Percentiles rank a stretch among this genome's conserved stretches.
Conservation (phyloP, 305 asterid genomes). For the Rubia peregrina region DNA sequence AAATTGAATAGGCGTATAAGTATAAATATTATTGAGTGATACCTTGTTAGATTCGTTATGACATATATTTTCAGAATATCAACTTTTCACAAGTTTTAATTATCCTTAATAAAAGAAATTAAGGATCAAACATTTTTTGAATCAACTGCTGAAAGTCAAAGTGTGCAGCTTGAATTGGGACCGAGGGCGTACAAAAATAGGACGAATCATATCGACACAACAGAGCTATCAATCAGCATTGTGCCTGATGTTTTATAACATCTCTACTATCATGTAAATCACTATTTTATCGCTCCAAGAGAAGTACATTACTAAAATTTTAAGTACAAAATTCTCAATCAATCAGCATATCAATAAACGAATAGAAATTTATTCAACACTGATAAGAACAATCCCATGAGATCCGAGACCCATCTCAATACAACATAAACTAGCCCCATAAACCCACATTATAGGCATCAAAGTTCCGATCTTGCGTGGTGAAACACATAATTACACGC, state of each 20-base stretch:
- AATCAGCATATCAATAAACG: background rate
- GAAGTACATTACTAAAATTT: background rate
- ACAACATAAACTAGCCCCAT: background rate
- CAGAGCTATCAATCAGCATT: background rate
- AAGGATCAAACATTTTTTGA: no score
- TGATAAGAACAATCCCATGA: background rate
- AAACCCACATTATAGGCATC: background rate
- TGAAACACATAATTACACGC: background rate
- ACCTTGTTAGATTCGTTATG: no score
- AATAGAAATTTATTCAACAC: background rate
- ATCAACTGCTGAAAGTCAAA: no score
- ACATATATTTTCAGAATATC: no score
- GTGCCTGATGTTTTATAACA: background rate
- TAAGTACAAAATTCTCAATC: background rate
- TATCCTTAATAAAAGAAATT: no score
- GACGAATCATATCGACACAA: background rate
- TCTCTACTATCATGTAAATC: background rate
- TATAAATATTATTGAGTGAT: no score
- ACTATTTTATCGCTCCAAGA: background rate
- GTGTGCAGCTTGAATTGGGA: no score
- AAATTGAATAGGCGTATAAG: no score
- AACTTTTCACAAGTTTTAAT: no score
- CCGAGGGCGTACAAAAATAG: background rate
- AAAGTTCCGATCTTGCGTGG: conserved; percentile 16
- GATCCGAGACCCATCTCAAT: background rate